Evolutionary conservation across 1,284 basidiomycete genomes (phyloP).

Genomic region (Naganishia sp.): DNA sequence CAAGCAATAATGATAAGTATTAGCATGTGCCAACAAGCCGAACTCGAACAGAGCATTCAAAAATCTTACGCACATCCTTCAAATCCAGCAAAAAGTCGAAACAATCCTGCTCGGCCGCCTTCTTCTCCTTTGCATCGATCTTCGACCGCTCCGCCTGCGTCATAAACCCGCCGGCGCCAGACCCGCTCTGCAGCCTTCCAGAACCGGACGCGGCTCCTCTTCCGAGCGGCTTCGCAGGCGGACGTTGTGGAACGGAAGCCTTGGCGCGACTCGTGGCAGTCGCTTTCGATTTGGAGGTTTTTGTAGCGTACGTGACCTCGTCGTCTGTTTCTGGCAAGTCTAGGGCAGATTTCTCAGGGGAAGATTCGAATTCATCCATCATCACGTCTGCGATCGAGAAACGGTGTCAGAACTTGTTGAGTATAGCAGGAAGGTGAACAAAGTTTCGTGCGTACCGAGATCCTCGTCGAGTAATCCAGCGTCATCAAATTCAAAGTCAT

Average conservation of each 20-base stretch:
- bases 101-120: constrained; percentile 75
- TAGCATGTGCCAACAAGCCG: background rate
- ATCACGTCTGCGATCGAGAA: constrained; percentile 10
- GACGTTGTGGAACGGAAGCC: constrained; percentile 17
- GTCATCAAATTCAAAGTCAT: constrained; percentile 50
- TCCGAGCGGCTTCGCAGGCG: constrained; percentile 26
- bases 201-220: constrained; percentile 2
- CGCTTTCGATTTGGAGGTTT: constrained; percentile 38
- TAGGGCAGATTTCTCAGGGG: constrained; percentile 38
- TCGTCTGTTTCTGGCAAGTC: constrained; percentile 20
- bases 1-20: constrained; percentile 32
- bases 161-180: constrained; percentile 55
- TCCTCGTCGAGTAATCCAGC: constrained; percentile 44
- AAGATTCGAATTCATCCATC: constrained; percentile 44
- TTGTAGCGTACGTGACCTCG: constrained; percentile 36
- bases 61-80: constrained; percentile 63
- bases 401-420: background rate
- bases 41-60: background rate
- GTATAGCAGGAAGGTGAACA: background rate
- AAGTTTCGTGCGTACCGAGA: constrained; percentile 21
- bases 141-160: constrained; percentile 82
- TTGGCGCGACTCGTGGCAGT: constrained; percentile 14
- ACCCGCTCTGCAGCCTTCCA: constrained; percentile 10
- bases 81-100: constrained; percentile 79
- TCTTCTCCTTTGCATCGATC: constrained; percentile 74